These are phyloP conservation scores for Trichophyton benhamiae DNA, from an alignment of 2,329 filamentous ascomycete genomes.

Conservation along the genomic window DNA sequence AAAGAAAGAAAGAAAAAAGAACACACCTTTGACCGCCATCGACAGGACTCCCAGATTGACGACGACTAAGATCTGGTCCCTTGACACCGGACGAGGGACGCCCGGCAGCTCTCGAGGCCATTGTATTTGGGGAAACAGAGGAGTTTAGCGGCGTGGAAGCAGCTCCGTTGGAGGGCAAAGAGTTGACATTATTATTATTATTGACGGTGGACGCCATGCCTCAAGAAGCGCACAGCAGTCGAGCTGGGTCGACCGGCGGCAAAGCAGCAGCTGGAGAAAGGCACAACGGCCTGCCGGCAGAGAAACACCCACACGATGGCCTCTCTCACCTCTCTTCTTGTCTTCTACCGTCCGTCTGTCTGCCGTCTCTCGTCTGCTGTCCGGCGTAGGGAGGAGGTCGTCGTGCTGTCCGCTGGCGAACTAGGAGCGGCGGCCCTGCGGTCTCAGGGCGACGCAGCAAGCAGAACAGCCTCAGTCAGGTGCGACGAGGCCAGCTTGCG, in stretches of 20 bases:
- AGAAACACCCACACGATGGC: too few species aligned
- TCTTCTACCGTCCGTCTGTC: too few species aligned
- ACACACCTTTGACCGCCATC: constrained; percentile 45
- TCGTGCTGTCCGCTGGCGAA: background rate
- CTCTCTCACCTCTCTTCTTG: too few species aligned
- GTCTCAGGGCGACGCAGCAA: constrained; percentile 6
- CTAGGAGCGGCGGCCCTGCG: background rate
- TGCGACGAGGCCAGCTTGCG: background rate
- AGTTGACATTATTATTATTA: constrained; percentile 7
- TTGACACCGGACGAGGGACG: constrained; percentile 41
- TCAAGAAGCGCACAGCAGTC: background rate
- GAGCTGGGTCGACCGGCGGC: too few species aligned
- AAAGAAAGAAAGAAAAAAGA: constrained; percentile 8
- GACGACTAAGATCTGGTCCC: constrained; percentile 41
- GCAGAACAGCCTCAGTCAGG: background rate
- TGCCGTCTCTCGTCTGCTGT: too few species aligned
- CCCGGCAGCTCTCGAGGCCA: constrained; percentile 35
- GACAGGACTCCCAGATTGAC: constrained; percentile 44
- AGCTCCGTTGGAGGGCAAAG: constrained; percentile 25
- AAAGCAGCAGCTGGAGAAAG: too few species aligned
- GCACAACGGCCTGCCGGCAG: too few species aligned
- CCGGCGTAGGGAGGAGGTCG: too few species aligned
- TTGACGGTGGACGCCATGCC: constrained; percentile 33
- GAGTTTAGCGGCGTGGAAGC: constrained; percentile 27
- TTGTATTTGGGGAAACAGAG: constrained; percentile 21